Base-by-base conservation (phyloP, 371 early-diverging fungal genomes). In the Haplosporangium sp. region DNA sequence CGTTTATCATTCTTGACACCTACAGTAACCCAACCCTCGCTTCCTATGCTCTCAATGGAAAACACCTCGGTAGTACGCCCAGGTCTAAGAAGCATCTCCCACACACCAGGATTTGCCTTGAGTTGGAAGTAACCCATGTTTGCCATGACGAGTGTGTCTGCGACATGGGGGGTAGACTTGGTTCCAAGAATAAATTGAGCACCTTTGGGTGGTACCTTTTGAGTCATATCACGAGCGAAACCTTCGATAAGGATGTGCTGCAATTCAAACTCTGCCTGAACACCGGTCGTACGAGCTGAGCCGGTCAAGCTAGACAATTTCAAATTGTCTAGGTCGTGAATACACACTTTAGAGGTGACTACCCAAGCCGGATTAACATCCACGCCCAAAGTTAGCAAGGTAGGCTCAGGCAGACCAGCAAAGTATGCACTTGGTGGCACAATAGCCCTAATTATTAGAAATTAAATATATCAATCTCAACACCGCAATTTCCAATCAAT, bases 101-200 rank as follows among this genome's bases (percentile, higher is more conserved):
- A 98, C 1, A 95, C 87, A 47, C 98, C 98, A 0, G 97, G 96
- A 56, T 89, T 88, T 2, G 97, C 96, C 77, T 96, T 94, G 44
- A 98, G 87, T 77, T 98, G 98, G 71, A 97, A 88, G 74, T 98
- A 98, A 1, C 98, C 98, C 20, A 96, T 86, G 65, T 98, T 98
- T 44, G 96, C 95, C 98, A 98, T 98, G 2, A 97, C 96, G 47
- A 96, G 94, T 3, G 97, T 97, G 72, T 96, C 97, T 0, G 91
- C 92, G 52, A 89, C 87, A 0, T 78, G 83, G 6, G 89, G 85
- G 3, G 87, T 67, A 0, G 81, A 70, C 0, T 77, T 75, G 15
- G 94, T 92, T 11, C 94, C 94, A 15, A 98, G 90, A 9, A 92
- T 87, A 59, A 97, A 93, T 77, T 98, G 96, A 8, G 95, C 87